These are phyloP conservation scores for Ziziphus jujuba DNA, from an alignment of 306 rosid species.

Conservation along the genomic window DNA sequence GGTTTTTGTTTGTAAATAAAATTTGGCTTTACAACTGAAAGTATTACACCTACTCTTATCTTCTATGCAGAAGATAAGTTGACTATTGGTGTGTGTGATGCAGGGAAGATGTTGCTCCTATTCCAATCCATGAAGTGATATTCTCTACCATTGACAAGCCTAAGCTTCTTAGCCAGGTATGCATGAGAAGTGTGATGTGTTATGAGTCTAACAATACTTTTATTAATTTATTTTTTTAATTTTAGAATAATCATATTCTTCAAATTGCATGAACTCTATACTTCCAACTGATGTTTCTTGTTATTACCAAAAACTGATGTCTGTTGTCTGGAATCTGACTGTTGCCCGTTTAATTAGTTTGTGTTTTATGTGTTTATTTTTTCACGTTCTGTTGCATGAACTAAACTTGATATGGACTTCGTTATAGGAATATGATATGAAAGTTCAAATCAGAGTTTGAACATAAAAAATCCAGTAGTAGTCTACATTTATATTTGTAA, in stretches of 20 bases:
- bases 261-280: background rate
- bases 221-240: background rate
- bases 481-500: background rate
- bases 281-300: too few relatives aligned
- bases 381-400: background rate
- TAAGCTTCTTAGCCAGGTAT: constrained; percentile 98
- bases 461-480: background rate
- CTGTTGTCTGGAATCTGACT: background rate
- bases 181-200: constrained; percentile 11
- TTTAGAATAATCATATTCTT: background rate
- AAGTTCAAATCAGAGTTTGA: background rate
- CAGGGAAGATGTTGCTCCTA: constrained; percentile 63
- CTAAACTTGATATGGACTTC: background rate
- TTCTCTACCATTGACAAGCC: constrained; percentile 94
- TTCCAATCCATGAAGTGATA: constrained; percentile 81
- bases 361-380: background rate
- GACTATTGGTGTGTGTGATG: constrained; percentile 33
- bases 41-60: constrained; percentile 16
- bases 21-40: constrained; percentile 11
- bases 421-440: background rate
- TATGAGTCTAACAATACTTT: background rate
- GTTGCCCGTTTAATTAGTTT: background rate
- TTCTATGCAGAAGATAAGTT: constrained; percentile 22
- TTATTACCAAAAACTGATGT: too few relatives aligned
- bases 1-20: constrained; percentile 7